Base-by-base conservation (phyloP, 1,284 basidiomycete species). In the Trametes versicolor region DNA sequence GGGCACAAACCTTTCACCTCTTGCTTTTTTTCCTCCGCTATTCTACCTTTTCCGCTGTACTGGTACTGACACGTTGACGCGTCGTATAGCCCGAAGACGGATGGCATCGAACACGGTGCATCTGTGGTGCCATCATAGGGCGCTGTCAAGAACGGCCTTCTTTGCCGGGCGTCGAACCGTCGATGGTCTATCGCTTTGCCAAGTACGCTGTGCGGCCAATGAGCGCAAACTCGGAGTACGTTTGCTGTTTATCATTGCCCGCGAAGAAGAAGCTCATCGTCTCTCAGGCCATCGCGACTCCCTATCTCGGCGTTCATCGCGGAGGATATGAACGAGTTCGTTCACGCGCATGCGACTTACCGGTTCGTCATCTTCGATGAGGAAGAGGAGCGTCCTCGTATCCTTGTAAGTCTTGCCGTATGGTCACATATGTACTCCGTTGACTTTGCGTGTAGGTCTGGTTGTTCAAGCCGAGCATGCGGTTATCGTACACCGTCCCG, bases 381-480 rank as follows among this genome's bases (percentile, higher is more conserved):
- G 70, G 92, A 94, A 72, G 88, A 90, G 23, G 91, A 94, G 66
- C 84, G 83, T 37, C 88, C 91, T 7, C 82, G 92, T 54, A 83
- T 97, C n/a, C 80, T 96, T 65, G 92, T 95, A 63, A 65, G 91
- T 79, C 19, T 47, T 17, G n/a, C 21, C 32, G 32, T 47, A 7
- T 12, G 2, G 13, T 17, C 1, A 2, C 25, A 5, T 2, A 19
- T 17, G 32, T 23, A 41, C 51, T 34, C 27, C 13, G 43, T 56
- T 56, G 25, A 67, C 36, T 57, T 25, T 12, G 43, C 45, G 23
- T 27, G 37, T 62, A 93, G 92, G 82, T 96, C 13, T 97, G 95
- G 95, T 76, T 97, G 23, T 97, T 97, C 85, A 97, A 96, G 76
- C 94, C 95, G 0, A 88, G 83, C 64, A 88, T 97, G 69, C 86